phyloP scores from a whole-genome alignment of 768 basidiomycete species.

The Naematelia aurantialba region DNA sequence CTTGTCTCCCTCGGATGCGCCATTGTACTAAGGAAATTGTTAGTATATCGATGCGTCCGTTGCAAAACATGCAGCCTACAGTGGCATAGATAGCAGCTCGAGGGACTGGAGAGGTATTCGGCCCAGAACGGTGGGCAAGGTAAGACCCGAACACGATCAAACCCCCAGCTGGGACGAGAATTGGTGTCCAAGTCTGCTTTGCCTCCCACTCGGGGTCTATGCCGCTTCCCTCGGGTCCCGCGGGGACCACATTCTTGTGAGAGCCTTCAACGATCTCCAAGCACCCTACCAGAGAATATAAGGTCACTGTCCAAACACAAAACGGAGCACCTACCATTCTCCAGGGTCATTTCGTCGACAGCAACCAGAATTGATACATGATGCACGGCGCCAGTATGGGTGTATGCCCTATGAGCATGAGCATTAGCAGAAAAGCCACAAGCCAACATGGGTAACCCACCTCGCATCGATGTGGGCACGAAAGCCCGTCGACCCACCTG shows the following conservation, averaged over 20 bases:
- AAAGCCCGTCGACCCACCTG: constrained; percentile 3
- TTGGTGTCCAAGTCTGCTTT: not conserved
- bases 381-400: constrained; percentile 1
- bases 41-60: too few relatives aligned
- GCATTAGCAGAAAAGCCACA: too few relatives aligned
- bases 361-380: constrained; percentile 5
- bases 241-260: constrained; percentile 3
- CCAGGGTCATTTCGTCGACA: not conserved
- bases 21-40: not conserved
- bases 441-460: too few relatives aligned
- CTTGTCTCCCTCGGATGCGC: not conserved
- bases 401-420: constrained; percentile 3
- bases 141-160: not conserved
- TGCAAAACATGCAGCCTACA: too few relatives aligned
- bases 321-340: too few relatives aligned
- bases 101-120: not conserved
- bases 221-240: not conserved
- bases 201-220: not conserved
- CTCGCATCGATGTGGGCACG: constrained; percentile 7
- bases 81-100: constrained; percentile 1
- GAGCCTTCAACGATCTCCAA: constrained; percentile 7
- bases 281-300: too few relatives aligned
- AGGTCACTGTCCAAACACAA: too few relatives aligned
- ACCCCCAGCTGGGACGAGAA: not conserved
- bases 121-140: not conserved